Base-by-base conservation (phyloP, 2,329 filamentous ascomycete genomes). In the Nectriaceae sp. region DNA sequence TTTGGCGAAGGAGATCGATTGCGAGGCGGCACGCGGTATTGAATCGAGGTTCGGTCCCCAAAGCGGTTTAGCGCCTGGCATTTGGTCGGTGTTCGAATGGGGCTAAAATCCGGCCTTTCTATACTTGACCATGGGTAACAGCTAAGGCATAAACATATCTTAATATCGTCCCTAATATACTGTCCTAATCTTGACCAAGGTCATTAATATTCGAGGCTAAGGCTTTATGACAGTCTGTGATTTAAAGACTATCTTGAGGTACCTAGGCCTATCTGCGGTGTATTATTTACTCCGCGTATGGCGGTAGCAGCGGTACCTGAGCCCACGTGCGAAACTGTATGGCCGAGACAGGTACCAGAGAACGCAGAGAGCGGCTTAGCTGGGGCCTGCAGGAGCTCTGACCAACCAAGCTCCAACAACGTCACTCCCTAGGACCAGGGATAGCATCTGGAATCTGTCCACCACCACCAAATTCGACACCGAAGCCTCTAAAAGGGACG, bases 1-100 rank as follows among this genome's bases (percentile, higher is more conserved):
- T 55, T 62, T 44, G 50, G 49, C 53, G 53, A 47, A 47, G 52
- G 53, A 46, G 44, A 55, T 49, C 51, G 51, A 54, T 42, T 24
- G 44, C 38, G 42, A 20, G 29, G 42, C 40, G 51, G 51, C 49
- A 57, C 51, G 45, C 47, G 49, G 22, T 49, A 53, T 54, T 31
- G 49, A 50, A 52, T 54, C 35, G 43, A 47, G 35, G 47, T 51
- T 71, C 68, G 68, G 68, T 71, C 56, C 60, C 68, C 59, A 62
- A 65, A 63, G 20, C 26, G 56, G 67, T 36, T 64, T 70, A 70
- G 68, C 58, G 53, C 26, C 36, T 3, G 11, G 42, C 39, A 21
- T 22, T 40, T 20, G 39, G 47, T 51, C 54, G 58, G 55, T 56
- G 57, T 54, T 54, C 41, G 48, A 58, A 58, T 26, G 3, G 53